phyloP scores from a whole-genome alignment of 805 yeast species.

The Myxozyma vanderwaltii region DNA sequence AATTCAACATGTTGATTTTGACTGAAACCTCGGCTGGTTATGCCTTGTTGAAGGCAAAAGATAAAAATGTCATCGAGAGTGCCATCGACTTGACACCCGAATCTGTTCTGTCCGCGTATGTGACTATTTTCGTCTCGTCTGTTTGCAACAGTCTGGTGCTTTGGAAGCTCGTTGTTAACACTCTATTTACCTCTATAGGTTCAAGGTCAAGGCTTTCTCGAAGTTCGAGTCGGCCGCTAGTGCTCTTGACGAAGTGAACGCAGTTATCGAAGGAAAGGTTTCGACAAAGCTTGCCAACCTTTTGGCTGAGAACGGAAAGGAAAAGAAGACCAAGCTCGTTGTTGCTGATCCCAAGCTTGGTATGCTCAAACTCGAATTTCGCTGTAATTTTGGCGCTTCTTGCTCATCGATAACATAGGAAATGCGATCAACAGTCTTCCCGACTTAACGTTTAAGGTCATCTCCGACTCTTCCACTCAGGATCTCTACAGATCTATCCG shows the following conservation, averaged over 20 bases:
- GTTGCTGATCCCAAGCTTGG: conserved; percentile 96
- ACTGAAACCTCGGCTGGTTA: conserved; percentile 99
- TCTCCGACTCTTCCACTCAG: conserved; percentile 91
- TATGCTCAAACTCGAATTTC: conserved; percentile 8
- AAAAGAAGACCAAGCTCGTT: conserved; percentile 64
- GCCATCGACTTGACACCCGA: conserved; percentile 44
- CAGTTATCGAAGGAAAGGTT: conserved; percentile 91
- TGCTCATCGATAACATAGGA: conserved; percentile 18
- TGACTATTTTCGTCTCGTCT: neutral
- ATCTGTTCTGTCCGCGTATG: conserved; percentile 32
- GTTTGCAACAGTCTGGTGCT: neutral
- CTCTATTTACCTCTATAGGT: conserved; percentile 40
- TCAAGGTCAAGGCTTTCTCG: conserved; percentile 93
- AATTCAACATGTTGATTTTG: conserved; percentile 51
- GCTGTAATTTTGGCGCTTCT: neutral
- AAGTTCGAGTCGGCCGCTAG: conserved; percentile 92
- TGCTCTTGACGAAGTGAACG: conserved; percentile 92
- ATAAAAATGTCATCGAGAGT: conserved; percentile 93
- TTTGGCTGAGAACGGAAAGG: conserved; percentile 71
- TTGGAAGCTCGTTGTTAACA: conserved; percentile 62
- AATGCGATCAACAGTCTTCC: conserved; percentile 89
- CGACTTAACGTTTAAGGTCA: conserved; percentile 82
- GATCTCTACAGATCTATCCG: conserved; percentile 95
- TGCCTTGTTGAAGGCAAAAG: conserved; percentile 95
- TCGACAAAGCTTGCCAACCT: conserved; percentile 77